These are phyloP conservation scores for Herpotrichia juniperi DNA, from an alignment of 2,329 filamentous ascomycete genomes.

Conservation along the genomic window DNA sequence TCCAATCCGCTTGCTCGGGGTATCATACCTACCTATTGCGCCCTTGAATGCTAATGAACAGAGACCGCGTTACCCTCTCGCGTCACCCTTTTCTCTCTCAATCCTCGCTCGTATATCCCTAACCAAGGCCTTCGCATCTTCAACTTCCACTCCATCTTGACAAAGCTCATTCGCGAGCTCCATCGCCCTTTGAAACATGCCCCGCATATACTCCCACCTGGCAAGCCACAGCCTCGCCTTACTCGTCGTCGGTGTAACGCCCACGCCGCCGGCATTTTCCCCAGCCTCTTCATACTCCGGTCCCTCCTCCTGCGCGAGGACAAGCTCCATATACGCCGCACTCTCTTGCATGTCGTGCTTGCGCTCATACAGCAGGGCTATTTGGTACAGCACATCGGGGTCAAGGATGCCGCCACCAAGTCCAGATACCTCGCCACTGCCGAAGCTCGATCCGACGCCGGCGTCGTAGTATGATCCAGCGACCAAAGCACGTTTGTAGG, in stretches of 20 bases:
- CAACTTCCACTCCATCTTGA: slow-evolving; percentile 94
- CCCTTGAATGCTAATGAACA: slow-evolving; percentile 3
- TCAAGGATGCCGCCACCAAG: slow-evolving; percentile 70
- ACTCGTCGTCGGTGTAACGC: slow-evolving; percentile 88
- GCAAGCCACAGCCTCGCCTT: slow-evolving; percentile 95
- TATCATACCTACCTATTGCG: slow-evolving; percentile 9
- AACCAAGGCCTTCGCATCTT: slow-evolving; percentile 93
- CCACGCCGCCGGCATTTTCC: slow-evolving; percentile 66
- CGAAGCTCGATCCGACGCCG: slow-evolving; percentile 57
- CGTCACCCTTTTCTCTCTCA: slow-evolving; percentile 52
- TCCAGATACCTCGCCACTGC: slow-evolving; percentile 51
- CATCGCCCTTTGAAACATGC: slow-evolving; percentile 77
- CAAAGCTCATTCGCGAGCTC: slow-evolving; percentile 88
- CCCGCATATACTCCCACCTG: slow-evolving; percentile 74
- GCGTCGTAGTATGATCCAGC: slow-evolving; percentile 86
- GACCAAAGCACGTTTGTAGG: slow-evolving; percentile 87
- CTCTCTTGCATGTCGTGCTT: slow-evolving; percentile 79
- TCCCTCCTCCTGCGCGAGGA: slow-evolving; percentile 89
- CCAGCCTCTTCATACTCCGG: slow-evolving; percentile 45
- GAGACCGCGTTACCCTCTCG: neutral
- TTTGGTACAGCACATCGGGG: slow-evolving; percentile 87
- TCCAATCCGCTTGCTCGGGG: slow-evolving; percentile 18
- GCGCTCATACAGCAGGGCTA: slow-evolving; percentile 86
- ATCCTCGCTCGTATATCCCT: slow-evolving; percentile 82
- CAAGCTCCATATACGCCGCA: slow-evolving; percentile 94